These are phyloP conservation scores for Suhomyces choctaworum DNA, from an alignment of 1,139 yeast genomes.

Conservation along the genomic window DNA sequence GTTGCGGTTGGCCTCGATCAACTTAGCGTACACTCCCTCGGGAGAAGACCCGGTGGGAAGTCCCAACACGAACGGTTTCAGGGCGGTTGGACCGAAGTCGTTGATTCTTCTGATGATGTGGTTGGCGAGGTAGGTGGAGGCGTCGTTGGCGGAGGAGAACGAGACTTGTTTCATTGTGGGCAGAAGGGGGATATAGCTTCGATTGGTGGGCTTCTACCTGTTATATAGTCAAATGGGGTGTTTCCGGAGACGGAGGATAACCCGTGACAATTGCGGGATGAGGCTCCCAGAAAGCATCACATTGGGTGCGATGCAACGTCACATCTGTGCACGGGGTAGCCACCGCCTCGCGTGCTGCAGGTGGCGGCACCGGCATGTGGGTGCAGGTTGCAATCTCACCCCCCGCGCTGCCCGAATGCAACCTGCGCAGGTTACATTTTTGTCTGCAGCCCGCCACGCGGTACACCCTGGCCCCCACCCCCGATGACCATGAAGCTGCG, in stretches of 20 bases:
- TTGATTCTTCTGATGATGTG: slow-evolving; percentile 49
- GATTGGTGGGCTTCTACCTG: too few species aligned
- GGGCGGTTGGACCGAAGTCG: slow-evolving; percentile 46
- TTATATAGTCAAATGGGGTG: too few species aligned
- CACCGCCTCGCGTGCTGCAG: too few species aligned
- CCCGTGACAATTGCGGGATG: too few species aligned
- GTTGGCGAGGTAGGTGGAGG: slow-evolving; percentile 52
- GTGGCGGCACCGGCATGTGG: too few species aligned
- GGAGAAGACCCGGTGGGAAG: slow-evolving; percentile 70
- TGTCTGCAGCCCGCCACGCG: too few species aligned
- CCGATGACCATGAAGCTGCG: slow-evolving; percentile 1
- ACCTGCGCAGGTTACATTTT: slow-evolving; percentile 12
- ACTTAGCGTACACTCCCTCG: slow-evolving; percentile 53
- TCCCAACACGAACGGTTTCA: slow-evolving; percentile 58
- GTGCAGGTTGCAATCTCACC: not conserved
- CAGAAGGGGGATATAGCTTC: too few species aligned
- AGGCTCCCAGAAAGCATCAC: too few species aligned
- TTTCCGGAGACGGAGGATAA: too few species aligned
- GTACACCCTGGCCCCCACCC: too few species aligned
- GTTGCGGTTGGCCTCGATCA: slow-evolving; percentile 47
- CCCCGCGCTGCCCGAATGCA: slow-evolving; percentile 5
- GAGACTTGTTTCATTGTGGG: slow-evolving; percentile 39
- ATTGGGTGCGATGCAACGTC: slow-evolving; percentile 8
- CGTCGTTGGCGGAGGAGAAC: slow-evolving; percentile 42
- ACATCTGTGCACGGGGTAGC: too few species aligned